A percentile compares a stretch with the other conserved stretches of the same genome.
phyloP scores from a whole-genome alignment of 768 basidiomycete genomes.

The Tricholoma flavovirens region DNA sequence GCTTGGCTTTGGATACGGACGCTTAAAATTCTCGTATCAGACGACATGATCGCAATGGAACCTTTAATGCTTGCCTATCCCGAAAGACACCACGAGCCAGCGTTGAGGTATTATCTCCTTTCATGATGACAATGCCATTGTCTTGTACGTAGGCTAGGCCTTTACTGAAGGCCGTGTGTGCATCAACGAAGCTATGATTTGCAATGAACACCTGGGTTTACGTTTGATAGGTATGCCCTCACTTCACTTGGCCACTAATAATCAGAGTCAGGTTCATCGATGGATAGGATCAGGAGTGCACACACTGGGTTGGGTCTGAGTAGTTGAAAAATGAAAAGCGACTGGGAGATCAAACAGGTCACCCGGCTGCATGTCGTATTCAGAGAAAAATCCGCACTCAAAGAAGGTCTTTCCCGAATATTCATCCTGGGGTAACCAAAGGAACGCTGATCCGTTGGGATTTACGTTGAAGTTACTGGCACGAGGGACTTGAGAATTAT shows the following conservation, averaged over 20 bases:
- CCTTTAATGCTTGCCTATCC: slow-evolving; percentile 41
- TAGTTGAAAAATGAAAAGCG: slow-evolving; percentile 55
- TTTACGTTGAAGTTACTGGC: slow-evolving; percentile 32
- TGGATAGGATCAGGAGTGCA: slow-evolving; percentile 11
- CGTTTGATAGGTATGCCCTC: slow-evolving; percentile 19
- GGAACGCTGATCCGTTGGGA: slow-evolving; percentile 42
- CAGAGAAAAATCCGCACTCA: slow-evolving; percentile 41
- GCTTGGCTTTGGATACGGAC: slow-evolving; percentile 70
- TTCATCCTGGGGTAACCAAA: slow-evolving; percentile 66
- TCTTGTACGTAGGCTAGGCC: slow-evolving; percentile 53
- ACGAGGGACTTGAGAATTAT: not conserved
- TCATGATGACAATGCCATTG: slow-evolving; percentile 65
- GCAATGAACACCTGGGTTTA: not conserved
- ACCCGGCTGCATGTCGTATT: not conserved
- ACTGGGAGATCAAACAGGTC: slow-evolving; percentile 27
- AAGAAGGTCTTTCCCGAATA: slow-evolving; percentile 67
- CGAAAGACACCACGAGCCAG: slow-evolving; percentile 49
- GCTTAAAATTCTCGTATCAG: slow-evolving; percentile 21
- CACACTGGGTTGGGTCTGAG: slow-evolving; percentile 64
- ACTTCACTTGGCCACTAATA: slow-evolving; percentile 67
- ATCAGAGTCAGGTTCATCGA: slow-evolving; percentile 11
- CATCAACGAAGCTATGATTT: slow-evolving; percentile 44
- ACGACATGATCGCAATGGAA: not conserved
- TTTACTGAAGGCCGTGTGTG: slow-evolving; percentile 43
- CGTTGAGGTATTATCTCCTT: slow-evolving; percentile 62